Percentiles rank a stretch among this genome's conserved stretches.
Conservation (phyloP, 2,329 filamentous ascomycete genomes). For the Pseudopithomyces chartarum region DNA sequence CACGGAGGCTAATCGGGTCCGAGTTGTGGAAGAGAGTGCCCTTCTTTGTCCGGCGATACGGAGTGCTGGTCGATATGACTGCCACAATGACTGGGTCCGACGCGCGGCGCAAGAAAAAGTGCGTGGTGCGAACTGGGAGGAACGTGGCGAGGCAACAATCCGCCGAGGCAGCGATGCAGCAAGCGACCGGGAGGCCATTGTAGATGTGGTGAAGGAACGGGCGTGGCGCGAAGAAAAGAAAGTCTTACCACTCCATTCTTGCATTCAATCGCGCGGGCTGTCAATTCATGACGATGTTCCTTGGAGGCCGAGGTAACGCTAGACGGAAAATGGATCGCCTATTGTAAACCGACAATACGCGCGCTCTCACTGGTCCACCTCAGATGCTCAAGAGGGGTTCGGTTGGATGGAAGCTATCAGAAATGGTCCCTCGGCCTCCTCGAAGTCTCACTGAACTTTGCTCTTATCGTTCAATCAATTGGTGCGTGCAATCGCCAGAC, state of each 20-base stretch:
- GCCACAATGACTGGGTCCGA: slow-evolving; percentile 19
- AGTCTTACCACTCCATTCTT: slow-evolving; percentile 23
- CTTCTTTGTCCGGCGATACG: slow-evolving; percentile 46
- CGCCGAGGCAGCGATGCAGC: slow-evolving; percentile 34
- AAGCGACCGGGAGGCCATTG: slow-evolving; percentile 41
- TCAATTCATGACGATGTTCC: slow-evolving; percentile 30
- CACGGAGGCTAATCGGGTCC: slow-evolving; percentile 40
- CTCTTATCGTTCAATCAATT: too few species aligned
- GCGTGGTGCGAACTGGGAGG: slow-evolving; percentile 22
- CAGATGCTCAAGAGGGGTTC: background rate
- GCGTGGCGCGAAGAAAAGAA: slow-evolving; percentile 10
- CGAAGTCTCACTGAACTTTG: background rate
- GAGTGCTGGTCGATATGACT: slow-evolving; percentile 36
- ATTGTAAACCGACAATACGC: slow-evolving; percentile 7
- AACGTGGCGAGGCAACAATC: slow-evolving; percentile 26
- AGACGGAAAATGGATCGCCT: slow-evolving; percentile 28
- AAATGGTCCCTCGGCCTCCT: background rate
- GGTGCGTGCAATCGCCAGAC: too few species aligned
- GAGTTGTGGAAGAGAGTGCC: slow-evolving; percentile 40
- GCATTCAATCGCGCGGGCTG: background rate
- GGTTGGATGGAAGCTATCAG: background rate
- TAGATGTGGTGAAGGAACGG: slow-evolving; percentile 12
- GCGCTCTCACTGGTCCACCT: slow-evolving; percentile 25
- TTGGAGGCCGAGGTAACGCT: slow-evolving; percentile 29
- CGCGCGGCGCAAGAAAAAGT: slow-evolving; percentile 24